Conservation (phyloP, 2,329 filamentous ascomycete genomes). For the Epichloe hybrida region DNA sequence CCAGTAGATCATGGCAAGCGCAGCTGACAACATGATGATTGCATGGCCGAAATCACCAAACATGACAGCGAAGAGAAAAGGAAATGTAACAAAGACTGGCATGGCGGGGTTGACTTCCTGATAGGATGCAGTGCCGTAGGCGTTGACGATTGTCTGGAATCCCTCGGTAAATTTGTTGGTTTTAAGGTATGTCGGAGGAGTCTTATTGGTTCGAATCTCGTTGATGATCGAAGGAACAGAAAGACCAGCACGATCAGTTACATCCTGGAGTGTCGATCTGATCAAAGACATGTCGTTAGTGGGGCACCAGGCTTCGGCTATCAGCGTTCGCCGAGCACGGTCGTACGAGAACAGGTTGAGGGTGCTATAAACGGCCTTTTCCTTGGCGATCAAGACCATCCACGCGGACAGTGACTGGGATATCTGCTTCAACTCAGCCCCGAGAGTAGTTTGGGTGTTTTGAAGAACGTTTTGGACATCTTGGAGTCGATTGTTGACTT, state of each 20-base stretch:
- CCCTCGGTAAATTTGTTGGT: slow-evolving; percentile 97
- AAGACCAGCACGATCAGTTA: slow-evolving; percentile 87
- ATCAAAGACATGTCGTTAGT: slow-evolving; percentile 82
- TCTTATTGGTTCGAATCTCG: slow-evolving; percentile 93
- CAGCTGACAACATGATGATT: slow-evolving; percentile 71
- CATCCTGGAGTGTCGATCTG: slow-evolving; percentile 86
- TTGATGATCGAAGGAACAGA: slow-evolving; percentile 99
- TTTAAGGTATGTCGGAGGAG: slow-evolving; percentile 90
- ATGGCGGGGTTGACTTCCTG: slow-evolving; percentile 93
- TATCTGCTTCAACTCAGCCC: slow-evolving; percentile 87
- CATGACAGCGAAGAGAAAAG: slow-evolving; percentile 99
- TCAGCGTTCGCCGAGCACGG: slow-evolving; percentile 84
- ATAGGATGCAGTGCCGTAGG: slow-evolving; percentile 95
- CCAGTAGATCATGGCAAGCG: slow-evolving; percentile 89
- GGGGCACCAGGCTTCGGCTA: slow-evolving; percentile 95
- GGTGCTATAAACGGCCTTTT: slow-evolving; percentile 94
- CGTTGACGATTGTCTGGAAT: slow-evolving; percentile 98
- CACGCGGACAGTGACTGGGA: slow-evolving; percentile 84
- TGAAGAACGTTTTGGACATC: slow-evolving; percentile 85
- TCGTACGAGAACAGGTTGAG: slow-evolving; percentile 96
- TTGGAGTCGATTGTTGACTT: slow-evolving; percentile 85
- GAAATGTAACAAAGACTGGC: slow-evolving; percentile 92
- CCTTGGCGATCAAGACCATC: slow-evolving; percentile 96
- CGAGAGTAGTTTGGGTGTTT: slow-evolving; percentile 89
- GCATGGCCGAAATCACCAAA: slow-evolving; percentile 97